Percentiles rank a stretch among this genome's conserved stretches.
Evolutionary conservation across 352 stramenopile genomes (phyloP).

Genomic region (Pythium dissimile): DNA sequence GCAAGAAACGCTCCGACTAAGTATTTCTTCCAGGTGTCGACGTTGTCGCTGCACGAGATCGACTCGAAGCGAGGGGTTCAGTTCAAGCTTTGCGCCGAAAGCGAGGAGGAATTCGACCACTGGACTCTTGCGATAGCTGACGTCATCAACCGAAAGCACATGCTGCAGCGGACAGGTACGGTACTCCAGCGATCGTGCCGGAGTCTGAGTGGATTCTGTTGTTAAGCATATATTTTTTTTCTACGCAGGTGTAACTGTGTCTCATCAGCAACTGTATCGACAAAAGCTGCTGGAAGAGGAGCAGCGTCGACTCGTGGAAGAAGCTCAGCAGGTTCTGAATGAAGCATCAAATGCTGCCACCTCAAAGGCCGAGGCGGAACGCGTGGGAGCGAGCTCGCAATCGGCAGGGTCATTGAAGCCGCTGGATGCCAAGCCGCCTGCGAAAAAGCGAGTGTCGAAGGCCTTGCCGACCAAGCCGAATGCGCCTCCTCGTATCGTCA

Average conservation of each 20-base stretch:
- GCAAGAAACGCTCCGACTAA: constrained; percentile 70
- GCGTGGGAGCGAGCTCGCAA: too few relatives aligned
- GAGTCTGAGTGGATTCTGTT: neutral
- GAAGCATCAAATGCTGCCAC: too few relatives aligned
- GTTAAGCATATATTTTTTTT: neutral
- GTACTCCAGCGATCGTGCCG: neutral
- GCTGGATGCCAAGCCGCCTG: neutral
- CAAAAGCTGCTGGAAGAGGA: constrained; percentile 62
- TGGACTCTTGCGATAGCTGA: constrained; percentile 78
- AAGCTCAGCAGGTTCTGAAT: neutral
- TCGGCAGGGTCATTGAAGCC: too few relatives aligned
- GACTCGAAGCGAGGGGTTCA: constrained; percentile 80
- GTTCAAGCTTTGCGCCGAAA: constrained; percentile 82
- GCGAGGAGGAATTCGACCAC: constrained; percentile 69
- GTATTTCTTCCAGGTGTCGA: constrained; percentile 86
- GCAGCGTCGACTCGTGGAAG: constrained; percentile 19
- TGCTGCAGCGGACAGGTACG: constrained; percentile 19
- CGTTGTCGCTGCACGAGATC: constrained; percentile 65
- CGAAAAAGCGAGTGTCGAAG: neutral
- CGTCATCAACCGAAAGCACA: constrained; percentile 74
- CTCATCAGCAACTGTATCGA: constrained; percentile 76
- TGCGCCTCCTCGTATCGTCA: constrained; percentile 18
- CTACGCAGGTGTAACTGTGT: constrained; percentile 32
- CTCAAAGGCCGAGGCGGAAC: too few relatives aligned
- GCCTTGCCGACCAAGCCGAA: constrained; percentile 3